Conservation (phyloP, 192 early-diverging fungal genomes). For the Linderina pennispora region DNA sequence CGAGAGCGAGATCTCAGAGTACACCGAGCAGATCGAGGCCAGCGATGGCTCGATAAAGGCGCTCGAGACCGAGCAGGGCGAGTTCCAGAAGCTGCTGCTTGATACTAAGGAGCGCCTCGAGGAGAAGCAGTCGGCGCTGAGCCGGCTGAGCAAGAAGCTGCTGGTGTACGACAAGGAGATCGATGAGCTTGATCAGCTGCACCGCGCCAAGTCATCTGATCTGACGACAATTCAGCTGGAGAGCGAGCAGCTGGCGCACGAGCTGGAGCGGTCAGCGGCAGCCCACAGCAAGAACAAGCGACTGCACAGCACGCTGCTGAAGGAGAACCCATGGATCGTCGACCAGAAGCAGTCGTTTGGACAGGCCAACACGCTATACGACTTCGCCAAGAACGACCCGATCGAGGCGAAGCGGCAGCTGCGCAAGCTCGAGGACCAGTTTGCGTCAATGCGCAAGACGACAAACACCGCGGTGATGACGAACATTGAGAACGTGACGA, state of each 20-base stretch:
- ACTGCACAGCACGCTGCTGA: slow-evolving; percentile 47
- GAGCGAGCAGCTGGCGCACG: slow-evolving; percentile 72
- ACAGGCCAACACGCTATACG: slow-evolving; percentile 69
- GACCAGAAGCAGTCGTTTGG: slow-evolving; percentile 91
- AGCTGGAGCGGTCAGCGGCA: slow-evolving; percentile 64
- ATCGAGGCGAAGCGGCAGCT: slow-evolving; percentile 66
- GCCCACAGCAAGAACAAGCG: slow-evolving; percentile 51
- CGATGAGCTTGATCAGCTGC: slow-evolving; percentile 58
- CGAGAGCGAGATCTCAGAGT: slow-evolving; percentile 32
- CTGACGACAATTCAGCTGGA: slow-evolving; percentile 69
- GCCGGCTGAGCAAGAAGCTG: slow-evolving; percentile 60
- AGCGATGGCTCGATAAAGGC: slow-evolving; percentile 37
- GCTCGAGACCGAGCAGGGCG: slow-evolving; percentile 39
- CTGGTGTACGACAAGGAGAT: slow-evolving; percentile 75
- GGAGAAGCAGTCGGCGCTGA: slow-evolving; percentile 50
- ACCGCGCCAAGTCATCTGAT: slow-evolving; percentile 59
- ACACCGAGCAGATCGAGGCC: slow-evolving; percentile 18
- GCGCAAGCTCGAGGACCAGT: slow-evolving; percentile 68
- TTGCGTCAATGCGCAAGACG: slow-evolving; percentile 74
- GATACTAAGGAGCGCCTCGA: slow-evolving; percentile 45
- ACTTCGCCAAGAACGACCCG: slow-evolving; percentile 75
- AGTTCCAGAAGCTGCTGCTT: slow-evolving; percentile 43
- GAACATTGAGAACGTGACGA: slow-evolving; percentile 88
- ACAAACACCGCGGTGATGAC: slow-evolving; percentile 95
- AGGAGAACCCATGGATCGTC: slow-evolving; percentile 74